Evolutionary conservation across 2,329 filamentous ascomycete genomes (phyloP).

Genomic region (Aspergillus sp.): DNA sequence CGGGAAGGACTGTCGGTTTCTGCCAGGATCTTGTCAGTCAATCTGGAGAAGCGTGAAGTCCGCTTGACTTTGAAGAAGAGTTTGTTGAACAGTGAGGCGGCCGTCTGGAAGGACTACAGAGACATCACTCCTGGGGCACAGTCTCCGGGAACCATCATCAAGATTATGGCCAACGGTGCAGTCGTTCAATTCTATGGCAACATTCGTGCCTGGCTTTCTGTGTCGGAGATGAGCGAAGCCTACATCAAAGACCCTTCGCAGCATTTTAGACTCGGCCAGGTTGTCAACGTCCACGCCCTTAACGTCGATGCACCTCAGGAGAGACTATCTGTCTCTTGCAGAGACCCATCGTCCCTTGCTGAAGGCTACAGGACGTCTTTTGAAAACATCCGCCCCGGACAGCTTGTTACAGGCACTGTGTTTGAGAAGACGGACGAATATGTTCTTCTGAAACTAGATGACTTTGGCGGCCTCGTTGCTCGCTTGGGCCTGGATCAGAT

Average conservation of each 20-base stretch:
- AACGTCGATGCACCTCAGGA: conserved; percentile 73
- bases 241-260: conserved; percentile 87
- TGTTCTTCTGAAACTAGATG: conserved; percentile 75
- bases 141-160: conserved; percentile 84
- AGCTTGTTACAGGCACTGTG: conserved; percentile 76
- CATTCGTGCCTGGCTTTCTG: conserved; percentile 83
- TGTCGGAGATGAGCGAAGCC: conserved; percentile 97
- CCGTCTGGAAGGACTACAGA: conserved; percentile 78
- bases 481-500: conserved; percentile 77
- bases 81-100: conserved; percentile 83
- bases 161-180: conserved; percentile 76
- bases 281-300: conserved; percentile 86
- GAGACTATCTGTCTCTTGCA: conserved; percentile 87
- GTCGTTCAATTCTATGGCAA: conserved; percentile 89
- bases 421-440: conserved; percentile 80
- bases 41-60: conserved; percentile 75
- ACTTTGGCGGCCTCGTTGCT: conserved; percentile 71
- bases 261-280: conserved; percentile 89
- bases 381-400: conserved; percentile 72
- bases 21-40: conserved; percentile 79
- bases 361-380: conserved; percentile 75
- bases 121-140: conserved; percentile 75
- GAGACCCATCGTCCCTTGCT: conserved; percentile 79
- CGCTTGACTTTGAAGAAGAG: conserved; percentile 93
- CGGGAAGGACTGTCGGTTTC: conserved; percentile 83